Conservation (phyloP, 345 rosid genomes). For the Limnanthes douglasii region DNA sequence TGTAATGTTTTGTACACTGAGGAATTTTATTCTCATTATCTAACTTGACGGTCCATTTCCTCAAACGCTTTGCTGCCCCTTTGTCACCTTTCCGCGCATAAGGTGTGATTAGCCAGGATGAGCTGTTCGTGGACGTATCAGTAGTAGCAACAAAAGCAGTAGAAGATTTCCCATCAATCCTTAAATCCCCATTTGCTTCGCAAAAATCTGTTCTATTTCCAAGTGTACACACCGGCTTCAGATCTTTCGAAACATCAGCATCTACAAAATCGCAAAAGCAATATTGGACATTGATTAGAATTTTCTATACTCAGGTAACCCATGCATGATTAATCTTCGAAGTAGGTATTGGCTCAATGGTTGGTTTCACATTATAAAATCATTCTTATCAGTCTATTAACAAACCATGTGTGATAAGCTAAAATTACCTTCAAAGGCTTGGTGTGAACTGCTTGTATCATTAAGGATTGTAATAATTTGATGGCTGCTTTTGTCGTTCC, state of each 20-base stretch:
- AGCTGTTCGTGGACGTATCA: slow-evolving; percentile 9
- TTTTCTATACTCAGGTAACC: background rate
- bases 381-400: too few relatives aligned
- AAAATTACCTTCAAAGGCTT: too few relatives aligned
- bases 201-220: slow-evolving; percentile 55
- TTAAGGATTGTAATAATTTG: too few relatives aligned
- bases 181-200: slow-evolving; percentile 34
- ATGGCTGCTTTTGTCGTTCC: background rate
- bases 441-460: background rate
- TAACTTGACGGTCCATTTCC: slow-evolving; percentile 38
- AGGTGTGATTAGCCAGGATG: slow-evolving; percentile 38
- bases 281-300: slow-evolving; percentile 1
- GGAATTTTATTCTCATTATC: too few relatives aligned
- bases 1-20: slow-evolving; percentile 16
- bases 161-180: slow-evolving; percentile 36
- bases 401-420: too few relatives aligned
- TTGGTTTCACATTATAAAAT: slow-evolving; percentile 12
- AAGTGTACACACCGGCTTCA: slow-evolving; percentile 27
- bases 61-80: slow-evolving; percentile 26
- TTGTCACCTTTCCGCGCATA: slow-evolving; percentile 53
- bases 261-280: background rate
- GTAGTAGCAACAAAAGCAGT: slow-evolving; percentile 19
- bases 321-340: background rate
- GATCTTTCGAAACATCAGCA: background rate
- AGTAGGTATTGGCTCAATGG: background rate